These are phyloP conservation scores for Saturnispora besseyi DNA, from an alignment of 805 yeast genomes.

Conservation along the genomic window DNA sequence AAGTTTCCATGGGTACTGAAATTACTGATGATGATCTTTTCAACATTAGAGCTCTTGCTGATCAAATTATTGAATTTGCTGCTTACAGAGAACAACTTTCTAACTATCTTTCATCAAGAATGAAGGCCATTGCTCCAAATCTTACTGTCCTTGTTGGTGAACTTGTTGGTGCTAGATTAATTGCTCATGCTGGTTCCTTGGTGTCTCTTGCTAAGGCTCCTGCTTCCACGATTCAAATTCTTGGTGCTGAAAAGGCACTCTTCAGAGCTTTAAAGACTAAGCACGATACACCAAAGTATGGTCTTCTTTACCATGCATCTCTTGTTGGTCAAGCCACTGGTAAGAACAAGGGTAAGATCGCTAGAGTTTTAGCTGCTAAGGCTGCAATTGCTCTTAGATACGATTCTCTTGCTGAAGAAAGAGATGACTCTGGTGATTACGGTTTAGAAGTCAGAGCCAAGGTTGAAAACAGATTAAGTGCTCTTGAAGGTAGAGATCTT, in stretches of 20 bases:
- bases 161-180: constrained; percentile 95
- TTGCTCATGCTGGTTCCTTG: constrained; percentile 94
- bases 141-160: constrained; percentile 94
- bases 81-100: constrained; percentile 95
- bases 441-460: constrained; percentile 87
- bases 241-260: constrained; percentile 98
- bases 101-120: constrained; percentile 82
- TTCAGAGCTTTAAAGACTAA: constrained; percentile 98
- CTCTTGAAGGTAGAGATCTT: constrained; percentile 92
- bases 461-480: constrained; percentile 90
- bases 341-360: constrained; percentile 97
- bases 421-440: constrained; percentile 90
- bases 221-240: constrained; percentile 94
- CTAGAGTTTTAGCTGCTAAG: constrained; percentile 97
- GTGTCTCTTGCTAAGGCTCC: constrained; percentile 96
- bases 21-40: constrained; percentile 84
- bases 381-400: constrained; percentile 95
- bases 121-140: constrained; percentile 99
- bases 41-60: constrained; percentile 86
- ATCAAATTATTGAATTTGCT: constrained; percentile 92
- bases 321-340: constrained; percentile 97
- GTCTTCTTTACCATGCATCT: constrained; percentile 93
- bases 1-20: constrained; percentile 99
- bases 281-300: constrained; percentile 98
- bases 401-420: constrained; percentile 94